Conservation (phyloP, 2,329 filamentous ascomycete genomes). For the Colletotrichum horii region DNA sequence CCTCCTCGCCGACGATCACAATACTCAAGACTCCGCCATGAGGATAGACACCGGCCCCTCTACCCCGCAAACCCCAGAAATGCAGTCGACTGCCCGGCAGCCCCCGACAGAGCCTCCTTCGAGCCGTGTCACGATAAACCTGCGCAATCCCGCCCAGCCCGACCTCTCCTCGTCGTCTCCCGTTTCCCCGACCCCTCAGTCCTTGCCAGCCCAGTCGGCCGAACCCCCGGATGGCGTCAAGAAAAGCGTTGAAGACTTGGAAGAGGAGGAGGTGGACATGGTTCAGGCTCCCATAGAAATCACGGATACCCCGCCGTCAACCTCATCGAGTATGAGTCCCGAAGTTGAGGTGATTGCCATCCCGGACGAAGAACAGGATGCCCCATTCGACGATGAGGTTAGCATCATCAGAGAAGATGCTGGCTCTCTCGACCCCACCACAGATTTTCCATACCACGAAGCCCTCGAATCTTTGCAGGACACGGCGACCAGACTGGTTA, state of each 20-base stretch:
- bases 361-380: constrained; percentile 37
- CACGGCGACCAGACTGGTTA: constrained; percentile 38
- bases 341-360: constrained; percentile 48
- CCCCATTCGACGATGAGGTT: constrained; percentile 31
- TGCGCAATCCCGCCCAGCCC: constrained; percentile 51
- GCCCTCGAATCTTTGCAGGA: constrained; percentile 33
- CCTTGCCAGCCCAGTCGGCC: constrained; percentile 10
- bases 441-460: constrained; percentile 51
- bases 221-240: constrained; percentile 31
- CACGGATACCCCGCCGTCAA: constrained; percentile 34
- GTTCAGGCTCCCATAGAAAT: constrained; percentile 26
- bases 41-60: constrained; percentile 44
- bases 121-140: constrained; percentile 65
- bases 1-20: constrained; percentile 26
- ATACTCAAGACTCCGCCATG: constrained; percentile 38
- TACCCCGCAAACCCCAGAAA: constrained; percentile 49
- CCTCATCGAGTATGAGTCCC: constrained; percentile 47
- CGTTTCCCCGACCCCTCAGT: constrained; percentile 41
- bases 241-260: constrained; percentile 48
- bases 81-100: constrained; percentile 33
- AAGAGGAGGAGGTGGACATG: constrained; percentile 47
- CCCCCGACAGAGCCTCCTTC: constrained; percentile 50
- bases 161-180: constrained; percentile 49
- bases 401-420: constrained; percentile 16
- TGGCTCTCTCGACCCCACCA: constrained; percentile 44